Conservation (phyloP, 1,284 basidiomycete species). For the Ustilago cynodontis region DNA sequence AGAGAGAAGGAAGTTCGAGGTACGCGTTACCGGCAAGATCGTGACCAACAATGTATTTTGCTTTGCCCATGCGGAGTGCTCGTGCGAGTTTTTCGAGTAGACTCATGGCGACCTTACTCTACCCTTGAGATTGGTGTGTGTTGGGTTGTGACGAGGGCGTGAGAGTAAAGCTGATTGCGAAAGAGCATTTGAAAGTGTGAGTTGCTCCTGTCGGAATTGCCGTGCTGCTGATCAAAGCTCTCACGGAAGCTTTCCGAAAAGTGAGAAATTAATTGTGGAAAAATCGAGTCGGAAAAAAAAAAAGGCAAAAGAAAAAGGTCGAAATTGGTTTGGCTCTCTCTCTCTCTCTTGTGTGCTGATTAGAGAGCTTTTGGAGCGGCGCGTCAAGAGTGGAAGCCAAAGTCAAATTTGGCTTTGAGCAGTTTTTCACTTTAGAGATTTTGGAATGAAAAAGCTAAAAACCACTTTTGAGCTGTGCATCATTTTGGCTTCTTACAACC, state of each 20-base stretch:
- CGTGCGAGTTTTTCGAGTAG: slow-evolving; percentile 27
- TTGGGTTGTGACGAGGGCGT: too few species aligned
- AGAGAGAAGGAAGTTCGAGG: slow-evolving; percentile 60
- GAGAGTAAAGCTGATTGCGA: too few species aligned
- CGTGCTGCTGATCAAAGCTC: background rate
- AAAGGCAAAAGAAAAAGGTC: background rate
- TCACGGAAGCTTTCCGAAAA: background rate
- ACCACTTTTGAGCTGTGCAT: too few species aligned
- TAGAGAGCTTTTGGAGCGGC: too few species aligned
- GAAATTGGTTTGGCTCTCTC: background rate
- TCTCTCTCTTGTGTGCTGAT: background rate
- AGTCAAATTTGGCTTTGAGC: too few species aligned
- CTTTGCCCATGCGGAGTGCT: slow-evolving; percentile 54
- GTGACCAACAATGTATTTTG: slow-evolving; percentile 56
- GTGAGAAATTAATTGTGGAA: background rate
- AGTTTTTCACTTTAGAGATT: too few species aligned
- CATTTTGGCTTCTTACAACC: too few species aligned
- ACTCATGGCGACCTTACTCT: too few species aligned
- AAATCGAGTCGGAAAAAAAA: background rate
- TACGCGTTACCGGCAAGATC: slow-evolving; percentile 62
- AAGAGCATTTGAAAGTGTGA: background rate
- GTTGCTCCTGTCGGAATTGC: background rate
- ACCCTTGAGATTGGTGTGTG: too few species aligned
- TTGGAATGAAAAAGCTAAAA: too few species aligned
- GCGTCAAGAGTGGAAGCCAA: too few species aligned